phyloP scores from a whole-genome alignment of 2,329 filamentous ascomycete species.

The Colletotrichum kahawae region DNA sequence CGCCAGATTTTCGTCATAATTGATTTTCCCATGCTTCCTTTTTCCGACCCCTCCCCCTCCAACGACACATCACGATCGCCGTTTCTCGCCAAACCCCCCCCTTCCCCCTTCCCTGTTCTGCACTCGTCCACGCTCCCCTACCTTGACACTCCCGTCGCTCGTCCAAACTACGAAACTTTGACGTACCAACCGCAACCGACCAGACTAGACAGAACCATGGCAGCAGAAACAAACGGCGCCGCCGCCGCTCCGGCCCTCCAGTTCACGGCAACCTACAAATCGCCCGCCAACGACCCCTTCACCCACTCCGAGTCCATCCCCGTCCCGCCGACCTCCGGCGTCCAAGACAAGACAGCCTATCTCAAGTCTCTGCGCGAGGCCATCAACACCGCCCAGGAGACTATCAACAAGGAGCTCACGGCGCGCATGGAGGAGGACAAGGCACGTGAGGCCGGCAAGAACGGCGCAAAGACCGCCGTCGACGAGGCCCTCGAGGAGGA shows the following conservation, averaged over 20 bases:
- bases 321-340: slow-evolving; percentile 36
- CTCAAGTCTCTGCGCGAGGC: slow-evolving; percentile 63
- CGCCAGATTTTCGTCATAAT: slow-evolving; percentile 7
- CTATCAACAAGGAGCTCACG: slow-evolving; percentile 75
- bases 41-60: neutral
- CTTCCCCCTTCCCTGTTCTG: neutral
- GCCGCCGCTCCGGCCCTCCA: slow-evolving; percentile 1
- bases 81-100: neutral
- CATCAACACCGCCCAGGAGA: slow-evolving; percentile 64
- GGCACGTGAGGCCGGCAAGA: slow-evolving; percentile 42
- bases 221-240: neutral
- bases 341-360: slow-evolving; percentile 61
- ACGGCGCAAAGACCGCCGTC: slow-evolving; percentile 29
- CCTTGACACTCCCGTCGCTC: neutral
- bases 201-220: neutral
- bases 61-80: neutral
- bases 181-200: neutral
- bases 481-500: slow-evolving; percentile 70
- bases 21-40: neutral
- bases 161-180: neutral
- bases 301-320: slow-evolving; percentile 40
- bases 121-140: neutral
- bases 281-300: slow-evolving; percentile 55
- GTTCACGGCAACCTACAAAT: slow-evolving; percentile 61
- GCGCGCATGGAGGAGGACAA: slow-evolving; percentile 77